These are phyloP conservation scores for Lumnitzera racemosa DNA, from an alignment of 345 rosid genomes.

Conservation along the genomic window DNA sequence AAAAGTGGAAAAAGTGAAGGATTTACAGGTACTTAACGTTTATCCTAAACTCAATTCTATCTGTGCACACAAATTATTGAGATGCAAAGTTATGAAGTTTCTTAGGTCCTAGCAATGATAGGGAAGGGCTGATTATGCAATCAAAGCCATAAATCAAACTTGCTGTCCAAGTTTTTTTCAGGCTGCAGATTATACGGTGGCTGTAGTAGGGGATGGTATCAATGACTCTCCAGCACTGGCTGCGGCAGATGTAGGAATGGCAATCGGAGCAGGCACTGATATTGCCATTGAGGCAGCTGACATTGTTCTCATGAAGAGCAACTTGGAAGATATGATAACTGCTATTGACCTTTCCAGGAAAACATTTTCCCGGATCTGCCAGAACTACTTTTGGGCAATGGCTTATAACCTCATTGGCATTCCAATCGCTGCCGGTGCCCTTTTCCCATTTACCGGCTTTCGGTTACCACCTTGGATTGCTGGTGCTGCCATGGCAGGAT, in stretches of 20 bases:
- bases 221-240: conserved; percentile 88
- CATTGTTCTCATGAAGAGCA: conserved; percentile 76
- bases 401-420: conserved; percentile 71
- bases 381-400: conserved; percentile 83
- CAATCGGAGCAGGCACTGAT: conserved; percentile 88
- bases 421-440: conserved; percentile 82
- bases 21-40: conserved; percentile 46
- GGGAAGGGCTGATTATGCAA: neutral
- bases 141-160: neutral
- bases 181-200: conserved; percentile 64
- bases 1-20: conserved; percentile 74
- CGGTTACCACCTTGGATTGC: conserved; percentile 92
- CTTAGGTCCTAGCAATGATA: neutral
- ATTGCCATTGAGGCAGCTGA: conserved; percentile 92
- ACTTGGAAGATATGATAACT: conserved; percentile 81
- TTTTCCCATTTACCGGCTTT: conserved; percentile 51
- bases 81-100: neutral
- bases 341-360: conserved; percentile 83
- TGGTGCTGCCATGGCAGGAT: conserved; percentile 93
- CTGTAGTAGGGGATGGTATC: conserved; percentile 90
- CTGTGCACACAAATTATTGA: neutral
- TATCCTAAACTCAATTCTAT: neutral
- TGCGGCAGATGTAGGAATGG: conserved; percentile 91
- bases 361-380: conserved; percentile 64
- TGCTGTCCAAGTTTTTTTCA: neutral